Conservation (phyloP, 179 eudicot genomes). For the Beta lomatogona region DNA sequence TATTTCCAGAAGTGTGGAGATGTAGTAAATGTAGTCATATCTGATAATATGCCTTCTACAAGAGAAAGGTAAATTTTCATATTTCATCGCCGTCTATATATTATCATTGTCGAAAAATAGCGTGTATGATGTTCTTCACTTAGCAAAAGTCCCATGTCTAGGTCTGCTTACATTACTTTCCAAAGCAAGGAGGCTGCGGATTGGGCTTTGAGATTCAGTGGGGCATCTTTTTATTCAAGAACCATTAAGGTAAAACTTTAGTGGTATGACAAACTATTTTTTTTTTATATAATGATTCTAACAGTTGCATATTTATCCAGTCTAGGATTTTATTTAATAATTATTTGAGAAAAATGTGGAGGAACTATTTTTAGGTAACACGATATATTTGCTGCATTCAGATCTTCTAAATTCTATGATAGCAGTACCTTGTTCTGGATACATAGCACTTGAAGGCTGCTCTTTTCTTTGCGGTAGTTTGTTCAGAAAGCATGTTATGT, state of each 20-base stretch:
- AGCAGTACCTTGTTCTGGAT: no score
- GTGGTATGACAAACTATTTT: not conserved
- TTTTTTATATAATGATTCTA: not conserved
- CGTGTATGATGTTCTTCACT: not conserved
- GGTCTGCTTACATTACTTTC: conserved; percentile 34
- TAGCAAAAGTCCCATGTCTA: conserved; percentile 7
- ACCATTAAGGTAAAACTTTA: conserved; percentile 15
- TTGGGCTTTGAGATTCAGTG: conserved; percentile 24
- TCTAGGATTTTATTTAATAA: not conserved
- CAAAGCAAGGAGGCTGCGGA: conserved; percentile 27
- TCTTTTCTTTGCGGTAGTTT: no score
- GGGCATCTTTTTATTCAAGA: conserved; percentile 31
- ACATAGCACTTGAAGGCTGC: no score
- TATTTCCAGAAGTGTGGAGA: conserved; percentile 48
- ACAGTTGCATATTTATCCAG: not conserved
- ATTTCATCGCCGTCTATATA: not conserved
- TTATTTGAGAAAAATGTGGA: no score
- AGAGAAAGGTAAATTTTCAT: conserved; percentile 38
- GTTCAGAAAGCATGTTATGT: no score
- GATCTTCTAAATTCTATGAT: no score
- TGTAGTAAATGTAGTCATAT: conserved; percentile 29
- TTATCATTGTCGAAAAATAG: not conserved
- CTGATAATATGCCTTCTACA: conserved; percentile 20
- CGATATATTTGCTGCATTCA: no score
- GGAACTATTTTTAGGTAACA: no score